Evolutionary conservation across 78 protist species (phyloP).

Genomic region (Chrysochromulina tobinii): DNA sequence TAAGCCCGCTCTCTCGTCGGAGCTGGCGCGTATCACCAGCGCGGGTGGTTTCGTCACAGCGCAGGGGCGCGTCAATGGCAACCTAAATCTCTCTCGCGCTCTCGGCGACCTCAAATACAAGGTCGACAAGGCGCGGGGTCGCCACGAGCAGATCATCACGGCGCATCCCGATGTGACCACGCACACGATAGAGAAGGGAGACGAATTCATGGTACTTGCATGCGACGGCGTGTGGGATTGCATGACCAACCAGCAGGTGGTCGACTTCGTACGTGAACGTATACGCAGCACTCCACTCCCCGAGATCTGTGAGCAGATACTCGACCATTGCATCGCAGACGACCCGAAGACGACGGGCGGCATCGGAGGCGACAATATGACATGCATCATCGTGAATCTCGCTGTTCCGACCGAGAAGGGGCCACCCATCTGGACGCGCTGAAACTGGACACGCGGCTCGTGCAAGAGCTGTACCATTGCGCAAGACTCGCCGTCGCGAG

Average conservation of each 20-base stretch:
- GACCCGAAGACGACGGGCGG: no score
- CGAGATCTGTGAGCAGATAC: no score
- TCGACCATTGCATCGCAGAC: no score
- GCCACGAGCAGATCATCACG: not conserved
- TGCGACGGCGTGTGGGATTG: slow-evolving; percentile 43
- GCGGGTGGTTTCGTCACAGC: slow-evolving; percentile 41
- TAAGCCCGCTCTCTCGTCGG: slow-evolving; percentile 12
- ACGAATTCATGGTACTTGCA: slow-evolving; percentile 15
- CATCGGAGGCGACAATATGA: no score
- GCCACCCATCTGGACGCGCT: no score
- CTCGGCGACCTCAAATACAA: not conserved
- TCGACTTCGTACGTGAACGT: slow-evolving; percentile 27
- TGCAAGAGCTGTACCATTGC: no score
- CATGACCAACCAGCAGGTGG: slow-evolving; percentile 5
- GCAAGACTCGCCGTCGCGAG: no score
- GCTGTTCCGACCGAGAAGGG: no score
- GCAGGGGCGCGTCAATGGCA: slow-evolving; percentile 41
- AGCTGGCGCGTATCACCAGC: not conserved
- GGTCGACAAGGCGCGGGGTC: not conserved
- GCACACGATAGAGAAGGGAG: not conserved
- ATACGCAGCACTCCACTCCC: not conserved
- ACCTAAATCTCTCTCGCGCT: not conserved
- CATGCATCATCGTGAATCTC: no score
- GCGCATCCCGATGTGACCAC: not conserved
- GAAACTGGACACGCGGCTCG: no score